Evolutionary conservation across 441 rosid species (phyloP).

Genomic region (Rhodomyrtus psidioides): DNA sequence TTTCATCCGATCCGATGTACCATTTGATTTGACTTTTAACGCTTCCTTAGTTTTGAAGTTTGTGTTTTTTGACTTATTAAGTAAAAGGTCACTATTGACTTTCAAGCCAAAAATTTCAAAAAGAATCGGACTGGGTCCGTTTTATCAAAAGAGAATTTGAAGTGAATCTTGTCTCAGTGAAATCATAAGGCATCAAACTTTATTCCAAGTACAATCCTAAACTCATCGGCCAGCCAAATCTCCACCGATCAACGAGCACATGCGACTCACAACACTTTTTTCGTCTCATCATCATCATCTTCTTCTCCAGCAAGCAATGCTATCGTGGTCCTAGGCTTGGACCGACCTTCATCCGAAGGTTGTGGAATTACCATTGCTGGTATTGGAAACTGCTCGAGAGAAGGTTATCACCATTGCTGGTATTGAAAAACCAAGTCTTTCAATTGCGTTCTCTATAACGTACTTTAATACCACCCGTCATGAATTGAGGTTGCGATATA

Average conservation of each 20-base stretch:
- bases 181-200: background rate
- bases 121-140: fast-evolving
- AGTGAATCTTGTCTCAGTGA: background rate
- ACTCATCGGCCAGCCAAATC: background rate
- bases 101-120: background rate
- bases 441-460: background rate
- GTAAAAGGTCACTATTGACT: background rate
- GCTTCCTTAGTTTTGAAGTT: background rate
- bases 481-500: background rate
- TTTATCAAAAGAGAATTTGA: background rate
- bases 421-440: background rate
- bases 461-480: background rate
- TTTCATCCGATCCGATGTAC: background rate
- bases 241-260: too few relatives aligned
- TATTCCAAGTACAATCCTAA: background rate
- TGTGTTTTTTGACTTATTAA: background rate
- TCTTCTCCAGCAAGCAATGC: background rate
- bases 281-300: background rate
- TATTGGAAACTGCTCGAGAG: too few relatives aligned
- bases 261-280: background rate
- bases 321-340: background rate
- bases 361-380: too few relatives aligned
- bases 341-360: background rate
- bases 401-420: too few relatives aligned
- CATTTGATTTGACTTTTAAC: background rate